These are phyloP conservation scores for Triticum monococcum DNA, from an alignment of 176 grass and related monocot species.

Conservation along the genomic window DNA sequence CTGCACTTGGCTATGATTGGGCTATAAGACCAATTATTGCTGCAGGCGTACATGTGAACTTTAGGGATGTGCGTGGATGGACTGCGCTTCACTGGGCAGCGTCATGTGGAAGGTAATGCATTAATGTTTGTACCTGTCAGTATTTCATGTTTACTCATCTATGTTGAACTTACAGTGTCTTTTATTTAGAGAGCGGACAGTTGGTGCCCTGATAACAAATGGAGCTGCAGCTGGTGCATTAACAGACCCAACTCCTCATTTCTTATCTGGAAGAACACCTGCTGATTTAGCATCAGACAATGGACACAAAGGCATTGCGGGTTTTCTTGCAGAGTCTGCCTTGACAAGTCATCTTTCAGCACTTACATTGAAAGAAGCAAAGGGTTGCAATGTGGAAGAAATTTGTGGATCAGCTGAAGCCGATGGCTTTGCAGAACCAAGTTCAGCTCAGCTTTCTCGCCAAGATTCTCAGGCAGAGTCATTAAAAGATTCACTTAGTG, in stretches of 20 bases:
- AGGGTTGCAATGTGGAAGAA: conserved; percentile 48
- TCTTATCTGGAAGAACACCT: conserved; percentile 79
- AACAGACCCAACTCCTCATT: conserved; percentile 86
- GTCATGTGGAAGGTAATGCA: conserved; percentile 75
- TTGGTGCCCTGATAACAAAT: conserved; percentile 67
- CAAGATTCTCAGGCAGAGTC: conserved; percentile 61
- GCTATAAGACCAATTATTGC: conserved; percentile 81
- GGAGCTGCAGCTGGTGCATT: conserved; percentile 78
- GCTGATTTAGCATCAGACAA: conserved; percentile 98
- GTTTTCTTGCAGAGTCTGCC: conserved; percentile 96
- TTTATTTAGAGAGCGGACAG: conserved; percentile 67
- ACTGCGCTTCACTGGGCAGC: conserved; percentile 99
- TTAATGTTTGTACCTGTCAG: neutral
- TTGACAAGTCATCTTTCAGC: conserved; percentile 84
- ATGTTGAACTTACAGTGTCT: neutral
- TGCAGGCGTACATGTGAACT: conserved; percentile 92
- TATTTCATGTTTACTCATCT: neutral
- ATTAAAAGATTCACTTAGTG: conserved; percentile 83
- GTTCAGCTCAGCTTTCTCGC: conserved; percentile 42
- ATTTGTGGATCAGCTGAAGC: conserved; percentile 27
- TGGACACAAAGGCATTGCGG: conserved; percentile 92
- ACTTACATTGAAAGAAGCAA: conserved; percentile 79
- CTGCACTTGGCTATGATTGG: conserved; percentile 96
- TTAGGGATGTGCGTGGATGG: conserved; percentile 95
- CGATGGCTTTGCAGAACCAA: conserved; percentile 39